Conservation (phyloP, 176 grass and related monocot species). For the Puya raimondii region DNA sequence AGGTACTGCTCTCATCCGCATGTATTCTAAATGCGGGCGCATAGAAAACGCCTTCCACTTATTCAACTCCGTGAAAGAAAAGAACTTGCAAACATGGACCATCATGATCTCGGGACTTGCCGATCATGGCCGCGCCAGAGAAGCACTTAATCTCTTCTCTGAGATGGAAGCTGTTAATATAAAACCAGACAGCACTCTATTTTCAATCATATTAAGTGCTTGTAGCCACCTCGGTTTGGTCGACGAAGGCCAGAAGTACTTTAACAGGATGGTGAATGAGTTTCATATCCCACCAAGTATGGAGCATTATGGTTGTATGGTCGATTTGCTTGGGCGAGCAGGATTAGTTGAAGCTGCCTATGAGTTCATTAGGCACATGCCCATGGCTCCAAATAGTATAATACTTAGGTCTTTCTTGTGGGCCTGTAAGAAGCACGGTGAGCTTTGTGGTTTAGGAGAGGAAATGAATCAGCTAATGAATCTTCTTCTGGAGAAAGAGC, state of each 20-base stretch:
- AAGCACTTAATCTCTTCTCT: constrained; percentile 17
- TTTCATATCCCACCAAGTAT: constrained; percentile 11
- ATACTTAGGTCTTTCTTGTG: constrained; percentile 23
- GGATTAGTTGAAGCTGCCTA: constrained; percentile 17
- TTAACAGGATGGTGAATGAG: constrained; percentile 19
- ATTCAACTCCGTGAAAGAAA: constrained; percentile 18
- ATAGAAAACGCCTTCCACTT: constrained; percentile 16
- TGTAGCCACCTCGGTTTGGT: constrained; percentile 26
- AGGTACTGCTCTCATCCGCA: constrained; percentile 18
- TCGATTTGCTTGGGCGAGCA: constrained; percentile 24
- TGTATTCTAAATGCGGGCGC: constrained; percentile 26
- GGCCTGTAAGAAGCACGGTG: constrained; percentile 15
- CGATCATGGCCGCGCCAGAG: constrained; percentile 5
- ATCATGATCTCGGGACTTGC: constrained; percentile 25
- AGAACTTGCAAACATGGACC: constrained; percentile 21
- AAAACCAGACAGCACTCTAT: constrained; percentile 23
- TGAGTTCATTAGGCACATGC: constrained; percentile 20
- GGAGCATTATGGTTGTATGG: constrained; percentile 28
- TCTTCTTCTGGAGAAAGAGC: constrained; percentile 18
- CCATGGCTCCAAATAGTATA: constrained; percentile 11
- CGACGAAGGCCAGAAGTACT: constrained; percentile 14
- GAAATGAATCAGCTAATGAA: constrained; percentile 4
- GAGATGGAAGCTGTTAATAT: constrained; percentile 17
- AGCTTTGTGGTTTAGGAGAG: background rate
- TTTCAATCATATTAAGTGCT: constrained; percentile 23